Conservation (phyloP, 768 basidiomycete genomes). For the Xanthoconium stramineum region DNA sequence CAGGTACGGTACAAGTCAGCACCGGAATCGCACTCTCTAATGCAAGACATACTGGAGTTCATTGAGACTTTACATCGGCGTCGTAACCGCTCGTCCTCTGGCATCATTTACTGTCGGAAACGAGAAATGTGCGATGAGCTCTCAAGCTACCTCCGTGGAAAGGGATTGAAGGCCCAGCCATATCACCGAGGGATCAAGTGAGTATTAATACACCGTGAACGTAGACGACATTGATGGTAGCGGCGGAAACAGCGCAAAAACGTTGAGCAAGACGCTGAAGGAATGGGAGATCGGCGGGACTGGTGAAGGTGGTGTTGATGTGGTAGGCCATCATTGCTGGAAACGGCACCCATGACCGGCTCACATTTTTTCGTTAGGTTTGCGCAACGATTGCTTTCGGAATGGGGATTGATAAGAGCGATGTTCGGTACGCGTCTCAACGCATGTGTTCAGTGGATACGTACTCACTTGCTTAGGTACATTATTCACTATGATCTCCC, state of each 20-base stretch:
- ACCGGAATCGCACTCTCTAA: constrained; percentile 50
- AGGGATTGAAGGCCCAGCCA: constrained; percentile 63
- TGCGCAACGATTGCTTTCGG: constrained; percentile 84
- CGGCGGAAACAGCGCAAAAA: constrained; percentile 35
- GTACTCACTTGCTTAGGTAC: constrained; percentile 41
- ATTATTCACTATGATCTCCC: constrained; percentile 82
- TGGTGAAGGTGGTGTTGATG: constrained; percentile 55
- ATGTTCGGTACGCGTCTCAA: constrained; percentile 51
- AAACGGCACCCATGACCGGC: not conserved
- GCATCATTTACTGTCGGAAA: constrained; percentile 77
- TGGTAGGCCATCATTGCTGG: constrained; percentile 41
- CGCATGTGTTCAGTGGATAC: not conserved
- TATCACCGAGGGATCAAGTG: constrained; percentile 75
- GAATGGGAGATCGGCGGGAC: constrained; percentile 60
- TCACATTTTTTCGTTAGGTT: constrained; percentile 41
- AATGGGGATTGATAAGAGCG: constrained; percentile 81
- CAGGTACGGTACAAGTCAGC: constrained; percentile 64
- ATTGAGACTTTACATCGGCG: constrained; percentile 60
- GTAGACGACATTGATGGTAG: not conserved
- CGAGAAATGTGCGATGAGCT: constrained; percentile 66
- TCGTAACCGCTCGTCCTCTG: constrained; percentile 58
- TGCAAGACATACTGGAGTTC: constrained; percentile 64
- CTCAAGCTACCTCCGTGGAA: constrained; percentile 57
- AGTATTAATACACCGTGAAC: not conserved
- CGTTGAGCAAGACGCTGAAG: constrained; percentile 49